Base-by-base conservation (phyloP, 495 filamentous ascomycete species). In the Aspergillus asperescens region DNA sequence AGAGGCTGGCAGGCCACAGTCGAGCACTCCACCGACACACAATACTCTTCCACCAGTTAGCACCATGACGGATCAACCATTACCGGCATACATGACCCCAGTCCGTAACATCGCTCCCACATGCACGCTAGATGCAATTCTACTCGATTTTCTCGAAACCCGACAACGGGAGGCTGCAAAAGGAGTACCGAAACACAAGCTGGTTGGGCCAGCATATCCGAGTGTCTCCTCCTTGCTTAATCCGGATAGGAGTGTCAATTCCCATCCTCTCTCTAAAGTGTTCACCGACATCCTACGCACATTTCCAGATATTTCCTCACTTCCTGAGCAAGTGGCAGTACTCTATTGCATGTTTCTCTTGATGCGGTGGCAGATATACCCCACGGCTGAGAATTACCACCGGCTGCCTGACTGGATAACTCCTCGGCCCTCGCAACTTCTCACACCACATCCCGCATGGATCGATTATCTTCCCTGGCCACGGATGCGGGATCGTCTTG, bases 291-390 rank as follows among this genome's bases (percentile, higher is more conserved):
- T 93, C 52, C 72, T 92, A 1, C 70, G 79, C 32, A 83, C 81
- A 19, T 90, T 92, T 55, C 87, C 88, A 0, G 81, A 83, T 52
- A 77, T 94, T 7, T 70, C 69, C 10, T 68, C 69, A 2, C 74
- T 91, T 0, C 88, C 89, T 4, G 89, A 91, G 63, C 83, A 87
- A 57, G 80, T 90, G 3, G 88, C 82, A 15, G 78, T 90, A 5
- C 73, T 92, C n/a, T 88, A 86, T 58, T 67, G 79, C 61, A 92
- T 90, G 88, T 92, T 91, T 65, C 77, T 89, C 7, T 61, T 88
- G 44, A 88, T 90, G 84, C 82, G 88, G 2, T 94, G 88, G 88
- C 82, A 85, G 59, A 82, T 94, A 19, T 75, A 71, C 8, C 88
- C 88, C 0, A 88, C 88, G 4, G 73, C 71, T 39, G 84, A 87